Conservation (phyloP, 768 basidiomycete species). For the Lyophyllum decastes region DNA sequence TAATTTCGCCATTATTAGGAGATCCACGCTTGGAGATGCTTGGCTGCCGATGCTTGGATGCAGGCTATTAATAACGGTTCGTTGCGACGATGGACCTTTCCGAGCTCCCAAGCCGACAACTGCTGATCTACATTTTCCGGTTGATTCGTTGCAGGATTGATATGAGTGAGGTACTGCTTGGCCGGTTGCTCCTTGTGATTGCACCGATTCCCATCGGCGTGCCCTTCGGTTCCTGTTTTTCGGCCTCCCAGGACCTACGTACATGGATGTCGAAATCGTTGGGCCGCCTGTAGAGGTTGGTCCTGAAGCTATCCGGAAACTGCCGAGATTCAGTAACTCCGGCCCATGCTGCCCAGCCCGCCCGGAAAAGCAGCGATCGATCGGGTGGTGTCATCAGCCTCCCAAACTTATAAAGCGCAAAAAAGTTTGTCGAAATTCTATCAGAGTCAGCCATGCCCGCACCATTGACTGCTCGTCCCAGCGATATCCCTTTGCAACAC, state of each 20-base stretch:
- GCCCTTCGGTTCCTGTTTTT: constrained; percentile 22
- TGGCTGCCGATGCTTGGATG: neutral
- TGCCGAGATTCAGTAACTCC: constrained; percentile 25
- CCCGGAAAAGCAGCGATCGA: constrained; percentile 22
- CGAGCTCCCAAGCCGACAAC: constrained; percentile 3
- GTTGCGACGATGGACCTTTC: constrained; percentile 4
- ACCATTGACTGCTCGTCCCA: constrained; percentile 32
- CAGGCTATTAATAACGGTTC: constrained; percentile 1
- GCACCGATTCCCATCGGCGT: constrained; percentile 8
- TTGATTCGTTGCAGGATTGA: neutral
- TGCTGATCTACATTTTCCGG: neutral
- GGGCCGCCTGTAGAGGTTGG: neutral
- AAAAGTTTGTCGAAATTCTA: constrained; percentile 29
- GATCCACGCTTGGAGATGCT: neutral
- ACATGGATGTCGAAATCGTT: constrained; percentile 10
- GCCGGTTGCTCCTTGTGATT: constrained; percentile 9
- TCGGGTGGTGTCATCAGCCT: constrained; percentile 25
- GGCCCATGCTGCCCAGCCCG: constrained; percentile 12
- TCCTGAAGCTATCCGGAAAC: constrained; percentile 25
- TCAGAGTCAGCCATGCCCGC: constrained; percentile 35
- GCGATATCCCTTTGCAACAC: constrained; percentile 41
- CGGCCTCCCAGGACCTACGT: constrained; percentile 9
- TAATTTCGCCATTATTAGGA: constrained; percentile 5
- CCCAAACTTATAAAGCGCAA: constrained; percentile 38
- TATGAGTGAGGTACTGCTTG: neutral